Conservation (phyloP, 306 rosid species). For the Cucurbita ficifolia region DNA sequence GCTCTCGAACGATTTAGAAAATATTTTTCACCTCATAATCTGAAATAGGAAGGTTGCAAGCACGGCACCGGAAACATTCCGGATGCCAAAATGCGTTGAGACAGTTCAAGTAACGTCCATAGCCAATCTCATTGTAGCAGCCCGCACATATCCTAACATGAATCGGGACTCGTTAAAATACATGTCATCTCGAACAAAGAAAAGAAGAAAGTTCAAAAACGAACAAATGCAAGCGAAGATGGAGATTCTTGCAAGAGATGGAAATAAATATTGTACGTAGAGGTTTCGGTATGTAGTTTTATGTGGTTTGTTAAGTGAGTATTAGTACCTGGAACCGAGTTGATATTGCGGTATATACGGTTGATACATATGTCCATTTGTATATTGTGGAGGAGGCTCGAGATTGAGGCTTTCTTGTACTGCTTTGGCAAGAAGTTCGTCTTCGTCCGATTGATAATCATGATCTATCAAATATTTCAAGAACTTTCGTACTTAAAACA, state of each 20-base stretch:
- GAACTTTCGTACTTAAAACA: not conserved
- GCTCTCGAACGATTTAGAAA: not conserved
- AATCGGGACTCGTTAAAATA: not conserved
- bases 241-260: not conserved
- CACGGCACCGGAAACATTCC: conserved; percentile 88
- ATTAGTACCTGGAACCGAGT: conserved; percentile 49
- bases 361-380: conserved; percentile 42
- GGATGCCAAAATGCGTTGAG: conserved; percentile 94
- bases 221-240: not conserved
- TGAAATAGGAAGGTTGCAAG: conserved; percentile 80
- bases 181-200: not conserved
- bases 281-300: not conserved
- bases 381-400: conserved; percentile 61
- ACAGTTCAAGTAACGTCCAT: conserved; percentile 80
- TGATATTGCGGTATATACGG: conserved; percentile 36
- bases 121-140: conserved; percentile 68
- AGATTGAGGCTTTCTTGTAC: conserved; percentile 67
- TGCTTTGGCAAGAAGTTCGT: conserved; percentile 82
- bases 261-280: not conserved
- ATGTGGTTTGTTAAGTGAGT: not conserved
- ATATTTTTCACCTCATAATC: conserved; percentile 55
- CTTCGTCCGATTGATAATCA: conserved; percentile 60
- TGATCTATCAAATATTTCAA: conserved; percentile 16
- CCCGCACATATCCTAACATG: conserved; percentile 59
- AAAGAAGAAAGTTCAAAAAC: not conserved